Evolutionary conservation across 176 grass and related monocot species (phyloP).

Genomic region (Guadua angustifolia): DNA sequence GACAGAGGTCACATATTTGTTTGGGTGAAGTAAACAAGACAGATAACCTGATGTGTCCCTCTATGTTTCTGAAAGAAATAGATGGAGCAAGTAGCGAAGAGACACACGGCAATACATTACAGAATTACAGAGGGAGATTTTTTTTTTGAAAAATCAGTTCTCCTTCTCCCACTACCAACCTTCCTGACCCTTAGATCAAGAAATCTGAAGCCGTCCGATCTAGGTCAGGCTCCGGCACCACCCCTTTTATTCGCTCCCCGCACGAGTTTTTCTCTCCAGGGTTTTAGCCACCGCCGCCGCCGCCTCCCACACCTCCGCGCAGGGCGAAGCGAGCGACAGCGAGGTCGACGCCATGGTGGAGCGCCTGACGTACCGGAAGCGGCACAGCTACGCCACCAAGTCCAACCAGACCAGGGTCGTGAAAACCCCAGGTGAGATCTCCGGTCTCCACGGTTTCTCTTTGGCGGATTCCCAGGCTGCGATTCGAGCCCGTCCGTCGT

Average conservation of each 20-base stretch:
- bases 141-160: background rate
- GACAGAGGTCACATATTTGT: too few relatives aligned
- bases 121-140: too few relatives aligned
- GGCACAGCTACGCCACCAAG: constrained; percentile 92
- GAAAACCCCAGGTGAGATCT: constrained; percentile 75
- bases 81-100: too few relatives aligned
- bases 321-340: constrained; percentile 35
- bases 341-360: constrained; percentile 67
- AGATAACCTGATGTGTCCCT: too few relatives aligned
- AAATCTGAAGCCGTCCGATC: constrained; percentile 25
- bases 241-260: constrained; percentile 44
- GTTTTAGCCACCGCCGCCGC: constrained; percentile 41
- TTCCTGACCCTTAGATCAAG: background rate
- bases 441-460: background rate
- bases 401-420: constrained; percentile 94
- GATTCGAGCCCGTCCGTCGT: background rate
- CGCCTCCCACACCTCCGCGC: background rate
- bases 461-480: background rate
- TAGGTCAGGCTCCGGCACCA: constrained; percentile 43
- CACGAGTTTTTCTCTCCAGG: background rate
- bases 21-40: too few relatives aligned
- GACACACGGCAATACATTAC: too few relatives aligned
- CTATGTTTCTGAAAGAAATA: too few relatives aligned
- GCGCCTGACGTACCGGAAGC: constrained; percentile 81
- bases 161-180: background rate